Evolutionary conservation across 2,329 filamentous ascomycete species (phyloP).

Genomic region (Neonectria faginata): DNA sequence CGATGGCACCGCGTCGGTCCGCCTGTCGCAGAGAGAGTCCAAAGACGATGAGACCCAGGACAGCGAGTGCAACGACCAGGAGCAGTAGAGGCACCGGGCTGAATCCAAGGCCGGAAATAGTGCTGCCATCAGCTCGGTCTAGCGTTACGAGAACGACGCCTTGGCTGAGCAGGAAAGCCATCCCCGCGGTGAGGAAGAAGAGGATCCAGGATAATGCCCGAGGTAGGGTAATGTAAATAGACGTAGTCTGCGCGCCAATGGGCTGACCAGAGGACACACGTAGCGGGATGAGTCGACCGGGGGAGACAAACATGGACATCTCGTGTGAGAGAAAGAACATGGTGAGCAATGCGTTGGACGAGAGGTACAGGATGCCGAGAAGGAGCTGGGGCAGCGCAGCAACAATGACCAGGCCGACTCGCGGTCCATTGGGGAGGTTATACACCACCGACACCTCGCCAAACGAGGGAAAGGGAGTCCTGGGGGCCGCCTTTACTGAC

Average conservation of each 20-base stretch:
- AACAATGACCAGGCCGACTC: constrained; percentile 53
- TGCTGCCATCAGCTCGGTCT: constrained; percentile 41
- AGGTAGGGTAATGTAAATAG: constrained; percentile 64
- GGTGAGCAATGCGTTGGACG: constrained; percentile 60
- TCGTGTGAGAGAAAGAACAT: constrained; percentile 64
- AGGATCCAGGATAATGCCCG: constrained; percentile 59
- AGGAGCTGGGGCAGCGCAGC: constrained; percentile 62
- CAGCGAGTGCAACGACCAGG: constrained; percentile 55
- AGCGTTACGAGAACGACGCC: constrained; percentile 54
- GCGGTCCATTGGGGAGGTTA: constrained; percentile 43
- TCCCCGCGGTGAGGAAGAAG: constrained; percentile 56
- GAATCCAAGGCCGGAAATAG: constrained; percentile 53
- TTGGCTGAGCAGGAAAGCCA: constrained; percentile 61
- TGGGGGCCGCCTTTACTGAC: constrained; percentile 46
- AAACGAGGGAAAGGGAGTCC: constrained; percentile 53
- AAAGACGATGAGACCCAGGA: constrained; percentile 50
- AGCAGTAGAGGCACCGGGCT: constrained; percentile 57
- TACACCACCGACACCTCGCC: constrained; percentile 54
- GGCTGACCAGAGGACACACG: constrained; percentile 61
- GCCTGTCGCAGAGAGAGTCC: constrained; percentile 57
- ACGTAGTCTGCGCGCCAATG: constrained; percentile 58
- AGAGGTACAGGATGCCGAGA: constrained; percentile 60
- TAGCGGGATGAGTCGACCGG: constrained; percentile 47
- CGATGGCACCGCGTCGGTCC: constrained; percentile 49
- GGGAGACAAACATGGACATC: constrained; percentile 57